Evolutionary conservation across 208 protist species (phyloP), one percentile per base, ranked within the genome.

Genomic region (Jaenimonas drosophilae): DNA sequence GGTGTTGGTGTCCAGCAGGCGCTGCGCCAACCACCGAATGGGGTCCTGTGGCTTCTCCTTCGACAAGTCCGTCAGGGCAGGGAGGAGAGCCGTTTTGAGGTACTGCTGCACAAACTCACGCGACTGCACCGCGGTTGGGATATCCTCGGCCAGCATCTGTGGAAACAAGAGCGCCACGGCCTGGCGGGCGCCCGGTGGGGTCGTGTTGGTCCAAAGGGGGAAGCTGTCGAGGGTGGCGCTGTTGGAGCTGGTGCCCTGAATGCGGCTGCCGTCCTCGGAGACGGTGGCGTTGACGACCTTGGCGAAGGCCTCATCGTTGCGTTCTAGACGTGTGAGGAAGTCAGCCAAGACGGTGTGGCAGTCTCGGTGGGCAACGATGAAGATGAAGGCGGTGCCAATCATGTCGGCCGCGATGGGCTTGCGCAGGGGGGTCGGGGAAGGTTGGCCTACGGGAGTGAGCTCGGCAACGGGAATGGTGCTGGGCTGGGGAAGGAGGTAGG

Each of bases 31-130:
- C 83, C 83, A 96, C 6, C 65, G 55, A 19, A 94, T 39, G n/a
- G 90, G 87, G 47, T 94, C 64, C 31, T 65, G 66, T 0, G 90
- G 90, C 48, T 94, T 93, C 32, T 58, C 70, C 52, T 73, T 80
- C 5, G 77, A 70, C 1, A 94, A 65, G 31, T 77, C 74, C 31
- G 88, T 74, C 49, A 96, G 66, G n/a, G 74, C 85, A 0, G 88
- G 69, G 23, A 93, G 53, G n/a, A 96, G 54, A 14, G 85, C 66
- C 9, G 59, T 52, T 63, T 93, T 86, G 39, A 96, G 57, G 19
- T 76, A 37, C n/a, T 61, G 67, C 54, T 93, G 70, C 40, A 95
- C 73, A 50, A 92, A 95, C 60, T 89, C 76, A 20, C 75, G 72
- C 7, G 80, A 69, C 48, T 71, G 63, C 2, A 49, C 45, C 1